Base-by-base conservation (phyloP, 441 rosid genomes). In the Kokia cookei region DNA sequence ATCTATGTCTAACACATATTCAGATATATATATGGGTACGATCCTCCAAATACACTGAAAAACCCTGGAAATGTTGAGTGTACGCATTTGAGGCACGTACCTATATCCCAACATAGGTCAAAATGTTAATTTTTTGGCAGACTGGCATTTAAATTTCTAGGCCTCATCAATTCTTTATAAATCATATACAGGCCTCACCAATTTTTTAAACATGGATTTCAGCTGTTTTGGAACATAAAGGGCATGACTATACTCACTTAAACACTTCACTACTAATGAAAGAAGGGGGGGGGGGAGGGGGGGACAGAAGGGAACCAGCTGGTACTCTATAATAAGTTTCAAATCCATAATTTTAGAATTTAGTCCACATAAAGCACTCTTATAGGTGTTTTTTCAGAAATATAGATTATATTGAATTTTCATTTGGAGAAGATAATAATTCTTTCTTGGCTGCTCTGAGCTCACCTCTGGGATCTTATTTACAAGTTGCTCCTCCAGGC, bases 391-490 rank as follows among this genome's bases (percentile, higher is more conserved):
- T 11, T 57, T 24, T 57, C 29, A 57, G 61, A 22, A 57, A 22
- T 27, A 15, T 51, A 35, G 63, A 35, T 53, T 47, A 17, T 54
- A 54, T 13, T 3, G 22, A 19, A 54, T 55, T 55, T 40, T 29
- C 15, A 65, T 12, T 27, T 26, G 59, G n/a, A 55, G 17, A 71
- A 55, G 13, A 51, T 64, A 61, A 32, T 0, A 48, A 29, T 12
- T 61, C 50, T 60, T 59, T 47, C 58, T 63, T 26, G 48, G 32
- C 57, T 26, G 8, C 57, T 71, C 47, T 19, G 48, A 54, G 76
- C 83, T 76, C 74, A 94, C 99, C 94, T 88, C 88, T 9, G 89
- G 86, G 70, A 65, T 73, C 69, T 74, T 76, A 42, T 71, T 75
- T 37, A 77, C 80, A 43, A 29, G 19, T 19, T 83, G 81, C 51